These are phyloP conservation scores for Sphaerostilbella broomeana DNA, from an alignment of 2,329 filamentous ascomycete species.

Conservation along the genomic window DNA sequence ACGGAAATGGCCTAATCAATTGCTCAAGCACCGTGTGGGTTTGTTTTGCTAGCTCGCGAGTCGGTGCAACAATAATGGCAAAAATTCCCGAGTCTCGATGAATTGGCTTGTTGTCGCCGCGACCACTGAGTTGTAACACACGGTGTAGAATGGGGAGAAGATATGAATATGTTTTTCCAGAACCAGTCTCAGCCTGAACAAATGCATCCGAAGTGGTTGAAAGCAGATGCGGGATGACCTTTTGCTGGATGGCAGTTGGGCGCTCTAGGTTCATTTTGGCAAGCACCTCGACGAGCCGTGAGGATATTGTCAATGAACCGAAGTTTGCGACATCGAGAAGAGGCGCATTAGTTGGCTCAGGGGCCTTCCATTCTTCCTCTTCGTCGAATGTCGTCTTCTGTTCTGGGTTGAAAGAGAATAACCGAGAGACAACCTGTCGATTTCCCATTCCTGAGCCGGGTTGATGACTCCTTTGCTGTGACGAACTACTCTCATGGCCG, in stretches of 20 bases:
- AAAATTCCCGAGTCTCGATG: slow-evolving; percentile 85
- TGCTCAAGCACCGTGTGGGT: slow-evolving; percentile 82
- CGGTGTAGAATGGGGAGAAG: slow-evolving; percentile 85
- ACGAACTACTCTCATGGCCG: slow-evolving; percentile 3
- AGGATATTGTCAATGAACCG: slow-evolving; percentile 74
- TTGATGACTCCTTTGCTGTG: slow-evolving; percentile 14
- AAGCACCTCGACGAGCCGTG: slow-evolving; percentile 73
- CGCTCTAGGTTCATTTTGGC: slow-evolving; percentile 83
- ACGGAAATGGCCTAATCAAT: slow-evolving; percentile 80
- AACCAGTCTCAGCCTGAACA: slow-evolving; percentile 93
- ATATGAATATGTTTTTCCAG: slow-evolving; percentile 96
- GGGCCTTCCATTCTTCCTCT: slow-evolving; percentile 44
- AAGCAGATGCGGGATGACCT: slow-evolving; percentile 73
- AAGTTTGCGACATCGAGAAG: slow-evolving; percentile 82
- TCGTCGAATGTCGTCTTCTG: slow-evolving; percentile 56
- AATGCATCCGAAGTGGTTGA: slow-evolving; percentile 84
- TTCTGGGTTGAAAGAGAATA: slow-evolving; percentile 85
- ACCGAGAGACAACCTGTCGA: slow-evolving; percentile 71
- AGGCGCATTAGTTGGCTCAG: slow-evolving; percentile 84
- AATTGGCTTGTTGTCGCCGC: slow-evolving; percentile 49
- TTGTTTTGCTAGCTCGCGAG: slow-evolving; percentile 89
- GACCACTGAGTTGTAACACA: slow-evolving; percentile 67
- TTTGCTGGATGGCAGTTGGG: slow-evolving; percentile 91
- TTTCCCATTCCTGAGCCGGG: slow-evolving; percentile 20
- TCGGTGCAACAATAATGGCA: slow-evolving; percentile 88